Evolutionary conservation across 2,329 filamentous ascomycete genomes (phyloP).

Genomic region (Tolypocladium capitatum): DNA sequence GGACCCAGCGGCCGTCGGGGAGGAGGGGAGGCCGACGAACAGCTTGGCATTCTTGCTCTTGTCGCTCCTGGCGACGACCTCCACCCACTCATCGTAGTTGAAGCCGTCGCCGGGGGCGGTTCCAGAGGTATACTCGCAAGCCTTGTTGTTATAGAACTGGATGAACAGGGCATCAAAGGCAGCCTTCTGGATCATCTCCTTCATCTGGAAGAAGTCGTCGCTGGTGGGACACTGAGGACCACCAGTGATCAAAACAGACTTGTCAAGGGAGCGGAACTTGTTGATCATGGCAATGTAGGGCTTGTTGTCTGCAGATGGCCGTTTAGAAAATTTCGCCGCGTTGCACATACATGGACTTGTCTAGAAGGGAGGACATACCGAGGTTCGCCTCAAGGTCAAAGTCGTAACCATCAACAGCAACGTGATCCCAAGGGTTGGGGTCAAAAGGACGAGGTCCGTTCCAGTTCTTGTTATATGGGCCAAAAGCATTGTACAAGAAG

Average conservation of each 20-base stretch:
- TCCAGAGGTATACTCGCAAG: slow-evolving; percentile 20
- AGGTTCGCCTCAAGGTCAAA: slow-evolving; percentile 25
- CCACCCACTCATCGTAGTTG: slow-evolving; percentile 31
- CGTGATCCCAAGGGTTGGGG: slow-evolving; percentile 10
- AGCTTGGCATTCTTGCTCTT: slow-evolving; percentile 28
- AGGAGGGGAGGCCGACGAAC: slow-evolving; percentile 29
- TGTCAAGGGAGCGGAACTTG: slow-evolving; percentile 17
- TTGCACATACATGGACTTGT: background rate
- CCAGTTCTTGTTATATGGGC: slow-evolving; percentile 19
- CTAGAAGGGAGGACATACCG: slow-evolving; percentile 11
- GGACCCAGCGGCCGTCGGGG: slow-evolving; percentile 11
- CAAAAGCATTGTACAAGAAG: slow-evolving; percentile 25
- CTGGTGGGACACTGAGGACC: slow-evolving; percentile 30
- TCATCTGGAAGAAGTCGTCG: slow-evolving; percentile 16
- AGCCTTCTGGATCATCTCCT: slow-evolving; percentile 24
- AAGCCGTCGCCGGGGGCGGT: slow-evolving; percentile 19
- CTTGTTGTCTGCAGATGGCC: slow-evolving; percentile 12
- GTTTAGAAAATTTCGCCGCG: background rate
- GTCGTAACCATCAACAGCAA: slow-evolving; percentile 27
- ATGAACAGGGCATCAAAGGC: slow-evolving; percentile 30
- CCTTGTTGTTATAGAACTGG: slow-evolving; percentile 36
- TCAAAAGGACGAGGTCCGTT: slow-evolving; percentile 27
- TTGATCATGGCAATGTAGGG: slow-evolving; percentile 26
- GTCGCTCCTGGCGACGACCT: slow-evolving; percentile 17
- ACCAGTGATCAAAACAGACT: slow-evolving; percentile 24